Evolutionary conservation across 2,329 filamentous ascomycete genomes (phyloP), one percentile per base, ranked within the genome.

Genomic region (Neurospora crassa): DNA sequence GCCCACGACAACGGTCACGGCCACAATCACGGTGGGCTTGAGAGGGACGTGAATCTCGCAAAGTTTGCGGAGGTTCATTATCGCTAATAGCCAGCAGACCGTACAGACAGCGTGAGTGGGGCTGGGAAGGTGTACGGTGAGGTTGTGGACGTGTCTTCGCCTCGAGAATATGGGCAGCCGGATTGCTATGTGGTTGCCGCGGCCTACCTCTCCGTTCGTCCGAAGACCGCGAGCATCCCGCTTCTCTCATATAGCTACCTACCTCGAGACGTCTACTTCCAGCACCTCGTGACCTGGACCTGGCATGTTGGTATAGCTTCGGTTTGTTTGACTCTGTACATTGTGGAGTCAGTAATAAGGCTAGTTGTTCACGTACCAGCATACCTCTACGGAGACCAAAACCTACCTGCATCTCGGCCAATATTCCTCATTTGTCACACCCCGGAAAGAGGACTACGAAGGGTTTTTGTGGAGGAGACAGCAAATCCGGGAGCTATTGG

Each of bases 31-130:
- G 29, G 24, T 14, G 47, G 47, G 47, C 47, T 20, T 29, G 47
- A 20, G n/a, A 59, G 20, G 20, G 29, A 29, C 47, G 47, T 29
- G 20, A 12, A 59, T 59, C 20, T 29, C 12, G 20, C 47, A 29
- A 12, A 20, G n/a, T 85, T 73, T 91, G 89, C 0, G 84, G 79
- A 1, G 83, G 80, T 47, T 82, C 82, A 5, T 84, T 80, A 0
- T 86, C 84, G 47, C 90, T 85, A 42, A 82, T 78, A 0, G 85
- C 83, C 1, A 92, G 81, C 24, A 87, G 86, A 75, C 91, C 89
- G 2, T 81, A 29, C 82, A 0, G 89, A 89, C 0, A 91, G 79
- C 0, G 90, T 80, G 6, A 91, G 76, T 0, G 89, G 88, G 0
- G 81, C 86, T 0, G 89, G 89, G 73, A 90, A 91, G 0, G 81